phyloP scores from a whole-genome alignment of 805 yeast species.

The Torulaspora delbrueckii region DNA sequence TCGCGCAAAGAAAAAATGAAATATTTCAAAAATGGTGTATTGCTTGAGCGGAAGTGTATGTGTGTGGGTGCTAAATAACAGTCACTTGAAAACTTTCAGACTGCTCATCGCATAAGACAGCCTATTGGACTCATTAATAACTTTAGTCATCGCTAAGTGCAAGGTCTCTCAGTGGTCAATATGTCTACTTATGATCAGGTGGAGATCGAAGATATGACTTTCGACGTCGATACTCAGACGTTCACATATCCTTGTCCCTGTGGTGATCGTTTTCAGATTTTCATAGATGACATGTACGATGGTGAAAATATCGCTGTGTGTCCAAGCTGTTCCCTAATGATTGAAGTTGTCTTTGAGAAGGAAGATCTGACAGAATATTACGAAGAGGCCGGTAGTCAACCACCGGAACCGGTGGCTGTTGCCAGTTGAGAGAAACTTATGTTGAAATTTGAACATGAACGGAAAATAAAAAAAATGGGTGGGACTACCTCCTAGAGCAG shows the following conservation, averaged over 20 bases:
- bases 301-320: conserved; percentile 95
- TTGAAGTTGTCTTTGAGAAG: conserved; percentile 80
- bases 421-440: conserved; percentile 3
- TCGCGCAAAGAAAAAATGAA: not conserved
- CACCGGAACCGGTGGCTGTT: conserved; percentile 30
- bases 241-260: conserved; percentile 98
- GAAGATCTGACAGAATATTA: conserved; percentile 43
- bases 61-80: conserved; percentile 1
- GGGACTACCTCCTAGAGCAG: not conserved
- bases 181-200: conserved; percentile 84
- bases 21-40: not conserved
- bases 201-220: conserved; percentile 95
- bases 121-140: not conserved
- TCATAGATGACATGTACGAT: conserved; percentile 76
- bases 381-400: conserved; percentile 33
- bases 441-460: not conserved
- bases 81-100: conserved; percentile 4
- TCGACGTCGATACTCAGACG: conserved; percentile 72
- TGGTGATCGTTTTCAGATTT: conserved; percentile 89
- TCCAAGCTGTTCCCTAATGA: conserved; percentile 93
- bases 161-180: not conserved
- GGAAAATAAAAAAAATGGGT: not conserved
- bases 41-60: not conserved
- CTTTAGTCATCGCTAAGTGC: not conserved
- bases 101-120: conserved; percentile 7